Percentiles rank a stretch among this genome's conserved stretches.
These are phyloP conservation scores for Pseudopyricularia cyperi DNA, from an alignment of 2,329 filamentous ascomycete species.

Conservation along the genomic window DNA sequence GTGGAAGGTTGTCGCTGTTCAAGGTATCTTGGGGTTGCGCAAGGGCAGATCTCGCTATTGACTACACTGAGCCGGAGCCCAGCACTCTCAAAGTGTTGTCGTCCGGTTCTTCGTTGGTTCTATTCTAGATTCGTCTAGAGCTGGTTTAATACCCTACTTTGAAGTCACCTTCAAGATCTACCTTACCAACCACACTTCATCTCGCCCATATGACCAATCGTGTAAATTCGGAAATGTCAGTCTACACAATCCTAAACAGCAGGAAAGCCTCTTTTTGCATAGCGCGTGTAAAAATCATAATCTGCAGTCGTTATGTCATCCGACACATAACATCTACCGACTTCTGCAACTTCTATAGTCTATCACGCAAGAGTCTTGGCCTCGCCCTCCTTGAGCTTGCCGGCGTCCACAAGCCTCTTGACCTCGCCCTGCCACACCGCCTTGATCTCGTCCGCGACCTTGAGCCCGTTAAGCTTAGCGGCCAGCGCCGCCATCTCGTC, in stretches of 20 bases:
- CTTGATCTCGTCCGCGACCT: conserved; percentile 77
- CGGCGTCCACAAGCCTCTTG: conserved; percentile 62
- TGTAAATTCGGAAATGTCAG: neutral
- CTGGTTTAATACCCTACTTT: neutral
- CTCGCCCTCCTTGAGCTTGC: conserved; percentile 79
- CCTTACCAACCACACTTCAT: neutral
- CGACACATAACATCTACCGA: neutral
- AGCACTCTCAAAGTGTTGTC: too few relatives aligned
- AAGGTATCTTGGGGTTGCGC: too few relatives aligned
- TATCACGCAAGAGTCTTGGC: conserved; percentile 46
- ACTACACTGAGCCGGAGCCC: too few relatives aligned
- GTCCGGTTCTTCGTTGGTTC: too few relatives aligned
- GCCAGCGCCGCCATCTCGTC: conserved; percentile 83
- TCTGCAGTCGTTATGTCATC: neutral
- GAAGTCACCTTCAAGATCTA: neutral
- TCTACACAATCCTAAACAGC: neutral
- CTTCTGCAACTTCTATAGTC: neutral
- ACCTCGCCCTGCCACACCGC: conserved; percentile 66
- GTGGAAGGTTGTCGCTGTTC: too few relatives aligned
- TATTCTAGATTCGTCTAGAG: too few relatives aligned
- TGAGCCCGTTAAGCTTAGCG: conserved; percentile 65
- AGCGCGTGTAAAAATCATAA: neutral
- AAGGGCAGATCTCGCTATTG: too few relatives aligned
- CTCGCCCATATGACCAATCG: neutral
- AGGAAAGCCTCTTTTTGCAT: neutral